Evolutionary conservation across 257 asterid genomes (phyloP), one percentile per base, ranked within the genome.

Genomic region (Ligustrum vulgare): DNA sequence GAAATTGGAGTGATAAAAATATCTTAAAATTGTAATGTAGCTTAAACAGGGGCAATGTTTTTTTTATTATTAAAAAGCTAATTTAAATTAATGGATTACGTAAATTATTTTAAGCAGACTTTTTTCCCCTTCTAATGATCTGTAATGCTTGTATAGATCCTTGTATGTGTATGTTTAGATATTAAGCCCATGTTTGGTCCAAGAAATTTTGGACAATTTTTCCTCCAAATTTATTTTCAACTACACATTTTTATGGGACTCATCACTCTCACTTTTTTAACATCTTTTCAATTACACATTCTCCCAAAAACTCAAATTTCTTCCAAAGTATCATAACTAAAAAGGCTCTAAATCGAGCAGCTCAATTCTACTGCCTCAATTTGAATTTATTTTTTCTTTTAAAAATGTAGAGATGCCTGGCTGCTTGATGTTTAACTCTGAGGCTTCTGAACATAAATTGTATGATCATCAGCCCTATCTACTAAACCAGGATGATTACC

Each of bases 401-500:
- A 10, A 34, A 10, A 34, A 65, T 69, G 75, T 69, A 94, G 98
- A 86, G 63, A 86, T 83, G 93, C 90, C 91, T 18, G 99, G 98
- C 13, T 72, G 80, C 69, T 69, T 76, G 62, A 34, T 0, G 0
- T 49, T 64, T 65, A 74, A 77, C 23, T 36, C 83, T 3, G 78
- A 71, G 6, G 43, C 32, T 6, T 1, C 56, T 0, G 58, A 62
- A 9, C 92, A 85, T 37, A 1, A 5, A 22, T 77, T 94, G 71
- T 89, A 77, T 41, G 99, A 94, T 77, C 99, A 94, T 79, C 88
- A 84, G 2, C 97, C 98, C 2, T 85, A 89, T 18, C 45, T 33
- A 7, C 73, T 91, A 2, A 92, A 92, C 63, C 65, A 51, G 4
- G 97, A 94, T 78, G 99, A 94, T 74, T 83, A 84, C 6, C 83